phyloP scores from a whole-genome alignment of 106 monocot genomes.

The Allium fistulosum region DNA sequence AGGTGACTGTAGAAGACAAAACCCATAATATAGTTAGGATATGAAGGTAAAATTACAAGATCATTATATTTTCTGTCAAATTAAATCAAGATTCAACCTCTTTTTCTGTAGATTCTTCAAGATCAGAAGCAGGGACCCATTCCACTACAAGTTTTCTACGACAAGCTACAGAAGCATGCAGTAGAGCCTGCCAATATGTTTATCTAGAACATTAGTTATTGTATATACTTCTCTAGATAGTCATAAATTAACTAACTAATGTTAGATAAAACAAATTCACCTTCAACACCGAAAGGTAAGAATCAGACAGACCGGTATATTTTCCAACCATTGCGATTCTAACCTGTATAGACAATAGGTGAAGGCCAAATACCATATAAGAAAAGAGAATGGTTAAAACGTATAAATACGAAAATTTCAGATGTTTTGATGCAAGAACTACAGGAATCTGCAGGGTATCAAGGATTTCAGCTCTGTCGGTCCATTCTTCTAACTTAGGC shows the following conservation, averaged over 20 bases:
- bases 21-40: background rate
- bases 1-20: conserved; percentile 30
- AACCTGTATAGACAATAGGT: conserved; percentile 19
- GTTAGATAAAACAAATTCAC: conserved; percentile 12
- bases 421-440: conserved; percentile 8
- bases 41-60: background rate
- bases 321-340: conserved; percentile 81
- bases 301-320: conserved; percentile 69
- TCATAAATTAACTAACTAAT: background rate
- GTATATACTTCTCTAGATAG: background rate
- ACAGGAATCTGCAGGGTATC: conserved; percentile 42
- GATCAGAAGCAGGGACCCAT: conserved; percentile 70
- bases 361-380: background rate
- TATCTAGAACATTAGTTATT: background rate
- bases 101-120: conserved; percentile 43
- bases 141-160: conserved; percentile 51
- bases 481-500: conserved; percentile 54
- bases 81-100: conserved; percentile 29
- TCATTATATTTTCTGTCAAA: background rate
- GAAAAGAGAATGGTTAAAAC: background rate
- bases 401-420: background rate
- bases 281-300: conserved; percentile 67
- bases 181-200: conserved; percentile 37
- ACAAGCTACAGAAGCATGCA: conserved; percentile 64
- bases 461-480: conserved; percentile 28